Percentiles rank a stretch among this genome's conserved stretches.
phyloP scores from a whole-genome alignment of 2,329 filamentous ascomycete genomes.

The Venturia effusa region DNA sequence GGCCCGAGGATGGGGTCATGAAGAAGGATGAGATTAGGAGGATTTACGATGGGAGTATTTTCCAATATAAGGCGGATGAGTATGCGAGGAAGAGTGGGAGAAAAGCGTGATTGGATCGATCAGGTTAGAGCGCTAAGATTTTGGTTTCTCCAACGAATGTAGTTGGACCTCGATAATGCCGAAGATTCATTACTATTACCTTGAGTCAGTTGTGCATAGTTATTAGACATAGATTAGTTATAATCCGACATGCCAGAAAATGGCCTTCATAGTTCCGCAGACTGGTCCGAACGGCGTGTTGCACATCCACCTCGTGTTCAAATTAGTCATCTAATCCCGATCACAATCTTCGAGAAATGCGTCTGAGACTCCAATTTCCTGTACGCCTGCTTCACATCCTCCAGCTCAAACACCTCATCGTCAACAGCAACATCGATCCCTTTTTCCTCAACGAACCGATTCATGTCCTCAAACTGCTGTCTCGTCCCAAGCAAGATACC shows the following conservation, averaged over 20 bases:
- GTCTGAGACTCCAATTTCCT: conserved; percentile 32
- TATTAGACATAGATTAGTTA: not conserved
- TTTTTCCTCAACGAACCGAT: conserved; percentile 37
- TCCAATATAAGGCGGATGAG: conserved; percentile 31
- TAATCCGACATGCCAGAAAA: not conserved
- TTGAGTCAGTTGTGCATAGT: not conserved
- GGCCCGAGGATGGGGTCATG: conserved; percentile 45
- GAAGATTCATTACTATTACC: no score
- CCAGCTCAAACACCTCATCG: conserved; percentile 34
- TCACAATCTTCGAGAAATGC: conserved; percentile 9
- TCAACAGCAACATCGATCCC: conserved; percentile 38
- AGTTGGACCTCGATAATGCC: no score
- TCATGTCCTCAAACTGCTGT: conserved; percentile 43
- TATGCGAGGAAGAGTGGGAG: conserved; percentile 13
- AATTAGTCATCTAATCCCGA: not conserved
- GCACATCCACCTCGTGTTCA: not conserved
- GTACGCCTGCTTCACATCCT: conserved; percentile 31
- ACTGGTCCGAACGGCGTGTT: no score
- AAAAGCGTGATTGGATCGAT: not conserved
- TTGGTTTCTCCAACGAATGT: not conserved
- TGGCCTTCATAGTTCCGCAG: no score
- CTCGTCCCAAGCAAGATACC: conserved; percentile 38
- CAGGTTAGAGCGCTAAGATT: not conserved
- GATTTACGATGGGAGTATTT: conserved; percentile 43
- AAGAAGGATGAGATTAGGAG: conserved; percentile 46